These are phyloP conservation scores for Ustilago curta DNA, from an alignment of 1,284 basidiomycete species.

Conservation along the genomic window DNA sequence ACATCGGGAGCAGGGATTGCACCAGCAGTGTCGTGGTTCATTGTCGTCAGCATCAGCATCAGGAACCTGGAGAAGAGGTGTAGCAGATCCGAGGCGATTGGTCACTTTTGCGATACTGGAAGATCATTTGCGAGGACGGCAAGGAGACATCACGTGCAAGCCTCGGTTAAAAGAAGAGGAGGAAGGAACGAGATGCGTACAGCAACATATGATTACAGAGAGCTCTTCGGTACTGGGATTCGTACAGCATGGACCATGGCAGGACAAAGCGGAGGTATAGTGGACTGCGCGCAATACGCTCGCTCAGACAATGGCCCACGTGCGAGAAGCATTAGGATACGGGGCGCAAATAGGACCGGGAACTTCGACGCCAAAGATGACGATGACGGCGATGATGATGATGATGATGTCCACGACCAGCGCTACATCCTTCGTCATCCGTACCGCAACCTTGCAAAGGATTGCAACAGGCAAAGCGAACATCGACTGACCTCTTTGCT, in stretches of 20 bases:
- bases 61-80: no score
- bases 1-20: background rate
- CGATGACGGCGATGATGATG: background rate
- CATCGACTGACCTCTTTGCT: slow-evolving; percentile 28
- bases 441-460: background rate
- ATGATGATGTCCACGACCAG: background rate
- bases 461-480: background rate
- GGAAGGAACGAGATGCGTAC: no score
- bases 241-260: background rate
- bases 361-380: slow-evolving; percentile 1
- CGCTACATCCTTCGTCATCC: background rate
- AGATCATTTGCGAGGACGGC: no score
- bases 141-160: no score
- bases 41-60: slow-evolving; percentile 8
- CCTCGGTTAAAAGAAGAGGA: no score
- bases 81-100: no score
- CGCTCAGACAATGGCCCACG: background rate
- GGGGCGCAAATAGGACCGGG: background rate
- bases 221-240: no score
- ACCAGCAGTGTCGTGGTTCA: slow-evolving; percentile 2
- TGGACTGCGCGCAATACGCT: no score
- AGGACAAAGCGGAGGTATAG: background rate
- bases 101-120: no score
- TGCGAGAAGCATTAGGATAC: background rate
- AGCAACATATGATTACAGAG: no score